These are phyloP conservation scores for Sarocladium brachiariae DNA, from an alignment of 2,329 filamentous ascomycete genomes.

Conservation along the genomic window DNA sequence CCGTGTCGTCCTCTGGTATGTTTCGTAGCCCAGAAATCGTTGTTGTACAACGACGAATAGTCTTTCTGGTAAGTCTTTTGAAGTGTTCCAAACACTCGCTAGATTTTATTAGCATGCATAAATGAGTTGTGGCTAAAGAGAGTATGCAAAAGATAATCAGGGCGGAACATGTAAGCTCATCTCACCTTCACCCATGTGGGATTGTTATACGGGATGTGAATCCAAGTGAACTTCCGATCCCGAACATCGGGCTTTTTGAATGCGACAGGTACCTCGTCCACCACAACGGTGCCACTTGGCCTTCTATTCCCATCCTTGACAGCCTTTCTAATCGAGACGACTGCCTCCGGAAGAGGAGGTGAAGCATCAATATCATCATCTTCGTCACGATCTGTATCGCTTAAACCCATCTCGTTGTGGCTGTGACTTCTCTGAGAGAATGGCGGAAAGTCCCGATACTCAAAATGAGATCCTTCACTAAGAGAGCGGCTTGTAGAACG, in stretches of 20 bases:
- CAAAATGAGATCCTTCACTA: slow-evolving; percentile 27
- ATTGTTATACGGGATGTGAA: slow-evolving; percentile 51
- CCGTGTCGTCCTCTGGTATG: slow-evolving; percentile 42
- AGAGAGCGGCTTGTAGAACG: slow-evolving; percentile 27
- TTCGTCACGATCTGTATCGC: slow-evolving; percentile 14
- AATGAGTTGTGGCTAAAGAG: not conserved
- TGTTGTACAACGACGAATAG: slow-evolving; percentile 32
- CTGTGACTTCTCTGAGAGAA: slow-evolving; percentile 29
- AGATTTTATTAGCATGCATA: not conserved
- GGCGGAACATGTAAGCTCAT: not conserved
- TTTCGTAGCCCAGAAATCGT: slow-evolving; percentile 41
- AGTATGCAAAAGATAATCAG: not conserved
- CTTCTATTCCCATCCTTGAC: slow-evolving; percentile 16
- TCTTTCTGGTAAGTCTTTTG: slow-evolving; percentile 30
- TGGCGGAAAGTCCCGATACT: slow-evolving; percentile 28
- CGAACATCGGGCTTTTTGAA: slow-evolving; percentile 27
- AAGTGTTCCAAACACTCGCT: slow-evolving; percentile 39
- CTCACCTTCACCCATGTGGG: slow-evolving; percentile 50
- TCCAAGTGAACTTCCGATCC: slow-evolving; percentile 48
- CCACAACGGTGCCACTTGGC: slow-evolving; percentile 21
- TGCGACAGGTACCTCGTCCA: slow-evolving; percentile 22
- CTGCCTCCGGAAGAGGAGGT: slow-evolving; percentile 26
- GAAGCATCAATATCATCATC: slow-evolving; percentile 21
- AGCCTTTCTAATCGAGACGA: slow-evolving; percentile 23
- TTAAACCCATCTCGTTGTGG: slow-evolving; percentile 16